These are phyloP conservation scores for Schizosaccharomyces versatilis DNA, from an alignment of 1,139 yeast species.

Conservation along the genomic window DNA sequence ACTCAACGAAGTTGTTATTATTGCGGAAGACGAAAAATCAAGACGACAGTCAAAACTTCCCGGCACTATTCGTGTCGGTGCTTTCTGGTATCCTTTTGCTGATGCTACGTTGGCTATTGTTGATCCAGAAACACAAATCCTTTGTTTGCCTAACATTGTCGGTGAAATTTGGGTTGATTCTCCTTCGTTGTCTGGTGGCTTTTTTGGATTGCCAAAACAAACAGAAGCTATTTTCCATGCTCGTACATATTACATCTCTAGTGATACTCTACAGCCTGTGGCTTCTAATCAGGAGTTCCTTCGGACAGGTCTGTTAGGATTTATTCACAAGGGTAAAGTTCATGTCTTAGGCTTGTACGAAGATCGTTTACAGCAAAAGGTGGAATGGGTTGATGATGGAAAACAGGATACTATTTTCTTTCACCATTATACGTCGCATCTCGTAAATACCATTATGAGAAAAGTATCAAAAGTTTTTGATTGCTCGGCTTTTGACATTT, in stretches of 20 bases:
- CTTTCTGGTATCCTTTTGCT: conserved; percentile 85
- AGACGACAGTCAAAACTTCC: conserved; percentile 15
- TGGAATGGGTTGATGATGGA: conserved; percentile 17
- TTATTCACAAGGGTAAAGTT: conserved; percentile 64
- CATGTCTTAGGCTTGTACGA: conserved; percentile 77
- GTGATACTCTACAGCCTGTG: conserved; percentile 4
- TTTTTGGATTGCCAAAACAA: conserved; percentile 51
- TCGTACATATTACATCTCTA: conserved; percentile 16
- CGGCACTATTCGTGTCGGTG: conserved; percentile 48
- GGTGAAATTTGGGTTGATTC: conserved; percentile 96
- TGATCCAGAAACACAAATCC: conserved; percentile 62
- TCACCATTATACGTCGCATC: conserved; percentile 65
- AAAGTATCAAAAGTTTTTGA: conserved; percentile 69
- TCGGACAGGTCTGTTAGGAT: conserved; percentile 79
- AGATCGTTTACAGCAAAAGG: conserved; percentile 58
- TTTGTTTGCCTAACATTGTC: conserved; percentile 53
- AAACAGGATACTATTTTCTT: conserved; percentile 16
- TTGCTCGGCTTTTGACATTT: conserved; percentile 44
- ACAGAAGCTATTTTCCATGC: conserved; percentile 67
- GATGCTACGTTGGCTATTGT: conserved; percentile 87
- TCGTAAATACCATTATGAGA: conserved; percentile 56
- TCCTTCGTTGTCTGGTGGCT: conserved; percentile 72
- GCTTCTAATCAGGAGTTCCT: conserved; percentile 32
- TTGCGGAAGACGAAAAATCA: conserved; percentile 31
- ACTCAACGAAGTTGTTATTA: conserved; percentile 47